A percentile compares a stretch with the other conserved stretches of the same genome.
Conservation (phyloP, 176 grass and related monocot species). For the Eleusine coracana region DNA sequence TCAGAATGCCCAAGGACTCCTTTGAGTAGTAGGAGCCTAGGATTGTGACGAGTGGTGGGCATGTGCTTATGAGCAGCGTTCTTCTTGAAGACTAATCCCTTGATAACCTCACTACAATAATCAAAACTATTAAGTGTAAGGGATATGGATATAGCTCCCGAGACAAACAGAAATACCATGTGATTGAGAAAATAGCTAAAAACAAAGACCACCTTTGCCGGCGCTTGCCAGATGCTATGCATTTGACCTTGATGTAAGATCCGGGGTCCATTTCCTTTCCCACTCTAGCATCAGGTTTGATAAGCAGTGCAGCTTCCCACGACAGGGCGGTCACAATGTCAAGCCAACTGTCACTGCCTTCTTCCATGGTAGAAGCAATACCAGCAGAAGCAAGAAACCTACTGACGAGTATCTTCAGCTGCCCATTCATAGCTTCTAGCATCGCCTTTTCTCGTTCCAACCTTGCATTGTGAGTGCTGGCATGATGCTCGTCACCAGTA, state of each 20-base stretch:
- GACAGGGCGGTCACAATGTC: constrained; percentile 81
- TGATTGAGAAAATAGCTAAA: background rate
- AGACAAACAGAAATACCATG: constrained; percentile 29
- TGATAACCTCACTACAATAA: constrained; percentile 91
- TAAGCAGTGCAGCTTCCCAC: constrained; percentile 86
- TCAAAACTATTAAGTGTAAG: constrained; percentile 30
- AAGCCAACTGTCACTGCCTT: constrained; percentile 68
- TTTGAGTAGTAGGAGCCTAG: constrained; percentile 84
- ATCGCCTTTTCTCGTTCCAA: constrained; percentile 79
- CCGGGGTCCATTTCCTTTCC: constrained; percentile 98
- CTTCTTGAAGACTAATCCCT: constrained; percentile 95
- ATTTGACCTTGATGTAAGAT: constrained; percentile 97
- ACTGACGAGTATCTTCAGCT: constrained; percentile 88
- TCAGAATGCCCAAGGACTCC: constrained; percentile 84
- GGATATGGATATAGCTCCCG: constrained; percentile 25
- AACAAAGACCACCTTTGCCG: constrained; percentile 64
- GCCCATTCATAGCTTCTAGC: constrained; percentile 95
- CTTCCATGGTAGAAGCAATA: constrained; percentile 48
- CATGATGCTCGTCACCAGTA: constrained; percentile 46
- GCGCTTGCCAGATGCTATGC: constrained; percentile 73
- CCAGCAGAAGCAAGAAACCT: constrained; percentile 81
- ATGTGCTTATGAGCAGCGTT: constrained; percentile 97
- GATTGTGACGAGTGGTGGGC: constrained; percentile 74
- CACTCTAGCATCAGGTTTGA: constrained; percentile 81
- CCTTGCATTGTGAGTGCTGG: constrained; percentile 31